A percentile compares a stretch with the other conserved stretches of the same genome.
Conservation (phyloP, 2,329 filamentous ascomycete species). For the Penicillium sp. region DNA sequence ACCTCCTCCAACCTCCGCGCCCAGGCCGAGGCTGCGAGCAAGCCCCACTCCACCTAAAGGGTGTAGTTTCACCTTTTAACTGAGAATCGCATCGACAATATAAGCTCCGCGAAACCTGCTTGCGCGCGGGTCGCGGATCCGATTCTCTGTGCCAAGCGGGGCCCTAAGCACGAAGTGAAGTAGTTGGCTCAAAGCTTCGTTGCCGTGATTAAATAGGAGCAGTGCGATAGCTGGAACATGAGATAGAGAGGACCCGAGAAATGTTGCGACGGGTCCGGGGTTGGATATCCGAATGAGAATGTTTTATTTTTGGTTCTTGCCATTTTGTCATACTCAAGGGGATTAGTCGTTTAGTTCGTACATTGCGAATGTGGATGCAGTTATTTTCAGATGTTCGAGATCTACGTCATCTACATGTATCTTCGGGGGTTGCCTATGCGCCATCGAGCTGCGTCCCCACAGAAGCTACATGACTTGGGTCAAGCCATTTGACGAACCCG, state of each 20-base stretch:
- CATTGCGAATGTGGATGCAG: background rate
- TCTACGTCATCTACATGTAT: background rate
- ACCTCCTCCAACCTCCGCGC: constrained; percentile 80
- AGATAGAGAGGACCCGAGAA: constrained; percentile 7
- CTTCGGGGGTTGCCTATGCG: background rate
- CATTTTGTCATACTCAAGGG: background rate
- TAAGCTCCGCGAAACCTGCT: constrained; percentile 2
- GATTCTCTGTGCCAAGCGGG: constrained; percentile 12
- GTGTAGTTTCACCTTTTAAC: constrained; percentile 7
- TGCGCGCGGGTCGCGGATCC: constrained; percentile 11
- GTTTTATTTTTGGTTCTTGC: constrained; percentile 4
- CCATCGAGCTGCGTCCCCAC: background rate
- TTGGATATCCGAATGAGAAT: constrained; percentile 6
- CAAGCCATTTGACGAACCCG: background rate
- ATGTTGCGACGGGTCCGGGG: constrained; percentile 4
- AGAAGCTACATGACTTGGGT: background rate
- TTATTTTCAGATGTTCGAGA: background rate
- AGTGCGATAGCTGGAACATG: constrained; percentile 3
- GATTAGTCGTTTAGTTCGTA: constrained; percentile 1
- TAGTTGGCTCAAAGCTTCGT: constrained; percentile 2
- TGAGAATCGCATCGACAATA: constrained; percentile 20
- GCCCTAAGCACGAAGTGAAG: background rate
- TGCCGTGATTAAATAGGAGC: constrained; percentile 12
- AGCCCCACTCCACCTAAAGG: constrained; percentile 54
- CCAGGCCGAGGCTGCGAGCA: constrained; percentile 65